Percentiles rank a stretch among this genome's conserved stretches.
Conservation (phyloP, 1,139 yeast genomes). For the Yarrowia galli region DNA sequence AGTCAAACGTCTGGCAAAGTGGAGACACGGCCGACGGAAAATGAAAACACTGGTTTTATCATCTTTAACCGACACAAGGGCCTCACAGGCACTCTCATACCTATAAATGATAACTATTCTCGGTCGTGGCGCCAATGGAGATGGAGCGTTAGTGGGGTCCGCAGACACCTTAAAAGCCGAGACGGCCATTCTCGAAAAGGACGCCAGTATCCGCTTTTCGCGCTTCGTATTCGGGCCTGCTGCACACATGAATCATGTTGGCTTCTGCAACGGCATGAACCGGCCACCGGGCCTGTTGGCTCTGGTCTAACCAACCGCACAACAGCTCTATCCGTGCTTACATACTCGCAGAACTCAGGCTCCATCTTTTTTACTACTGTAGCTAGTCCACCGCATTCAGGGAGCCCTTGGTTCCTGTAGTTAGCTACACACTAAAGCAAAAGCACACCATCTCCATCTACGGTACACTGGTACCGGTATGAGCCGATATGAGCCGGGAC, state of each 20-base stretch:
- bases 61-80: conserved; percentile 2
- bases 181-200: conserved; percentile 26
- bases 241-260: background rate
- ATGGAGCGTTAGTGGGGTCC: conserved; percentile 8
- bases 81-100: background rate
- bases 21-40: too few relatives aligned
- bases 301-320: too few relatives aligned
- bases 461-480: background rate
- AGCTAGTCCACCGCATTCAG: background rate
- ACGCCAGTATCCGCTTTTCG: conserved; percentile 22
- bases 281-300: background rate
- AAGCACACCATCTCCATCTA: background rate
- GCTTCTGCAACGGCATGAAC: background rate
- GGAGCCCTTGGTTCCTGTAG: background rate
- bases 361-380: too few relatives aligned
- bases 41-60: background rate
- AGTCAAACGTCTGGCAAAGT: background rate
- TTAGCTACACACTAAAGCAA: too few relatives aligned
- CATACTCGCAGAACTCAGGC: too few relatives aligned
- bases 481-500: too few relatives aligned
- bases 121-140: conserved; percentile 12
- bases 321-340: too few relatives aligned
- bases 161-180: background rate
- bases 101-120: background rate
- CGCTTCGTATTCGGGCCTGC: background rate